Conservation (phyloP, 1,284 basidiomycete species). For the Neotropicomus parvogracilis region DNA sequence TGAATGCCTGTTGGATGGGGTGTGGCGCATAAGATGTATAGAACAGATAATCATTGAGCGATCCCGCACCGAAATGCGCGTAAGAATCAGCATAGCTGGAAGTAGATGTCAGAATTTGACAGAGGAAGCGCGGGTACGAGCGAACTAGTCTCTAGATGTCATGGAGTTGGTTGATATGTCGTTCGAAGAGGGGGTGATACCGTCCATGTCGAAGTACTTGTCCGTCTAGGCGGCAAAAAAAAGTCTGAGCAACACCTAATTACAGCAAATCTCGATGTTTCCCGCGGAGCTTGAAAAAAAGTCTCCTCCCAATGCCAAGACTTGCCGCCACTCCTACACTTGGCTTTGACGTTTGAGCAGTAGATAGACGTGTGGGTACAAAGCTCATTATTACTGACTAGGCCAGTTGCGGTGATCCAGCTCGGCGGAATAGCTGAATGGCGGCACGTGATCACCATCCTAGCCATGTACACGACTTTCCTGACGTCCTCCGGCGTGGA, state of each 20-base stretch:
- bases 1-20: conserved; percentile 69
- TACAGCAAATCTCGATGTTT: neutral
- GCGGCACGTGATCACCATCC: too few relatives aligned
- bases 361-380: too few relatives aligned
- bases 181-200: conserved; percentile 41
- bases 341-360: too few relatives aligned
- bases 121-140: conserved; percentile 33
- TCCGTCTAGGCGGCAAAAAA: conserved; percentile 12
- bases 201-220: conserved; percentile 41
- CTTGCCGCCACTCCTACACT: too few relatives aligned
- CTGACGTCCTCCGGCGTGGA: too few relatives aligned
- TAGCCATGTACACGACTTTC: too few relatives aligned
- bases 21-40: conserved; percentile 5
- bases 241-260: neutral
- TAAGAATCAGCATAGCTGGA: conserved; percentile 86
- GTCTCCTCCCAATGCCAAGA: too few relatives aligned
- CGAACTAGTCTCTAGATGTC: conserved; percentile 82
- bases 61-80: conserved; percentile 81
- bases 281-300: conserved; percentile 3
- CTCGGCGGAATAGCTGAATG: too few relatives aligned
- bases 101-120: conserved; percentile 31
- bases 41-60: neutral
- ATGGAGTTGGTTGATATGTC: conserved; percentile 43
- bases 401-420: too few relatives aligned
- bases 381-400: too few relatives aligned